Percentiles rank a stretch among this genome's conserved stretches.
phyloP scores from a whole-genome alignment of 768 basidiomycete genomes.

The Hygrocybe punicea region DNA sequence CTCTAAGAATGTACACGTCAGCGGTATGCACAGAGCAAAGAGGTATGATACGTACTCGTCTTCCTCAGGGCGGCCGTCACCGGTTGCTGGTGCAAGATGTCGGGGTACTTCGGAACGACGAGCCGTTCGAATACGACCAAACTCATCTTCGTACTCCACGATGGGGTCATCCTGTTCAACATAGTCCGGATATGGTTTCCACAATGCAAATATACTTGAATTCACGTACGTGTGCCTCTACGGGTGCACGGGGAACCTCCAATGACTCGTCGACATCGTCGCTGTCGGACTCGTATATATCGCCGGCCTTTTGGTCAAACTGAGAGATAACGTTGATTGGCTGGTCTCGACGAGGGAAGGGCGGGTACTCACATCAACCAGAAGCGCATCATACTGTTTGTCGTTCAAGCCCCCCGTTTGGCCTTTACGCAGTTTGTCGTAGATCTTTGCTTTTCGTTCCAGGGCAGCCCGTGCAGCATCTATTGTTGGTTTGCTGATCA shows the following conservation, averaged over 20 bases:
- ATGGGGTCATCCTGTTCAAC: slow-evolving; percentile 63
- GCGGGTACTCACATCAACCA: slow-evolving; percentile 66
- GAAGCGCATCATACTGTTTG: slow-evolving; percentile 62
- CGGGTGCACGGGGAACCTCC: slow-evolving; percentile 46
- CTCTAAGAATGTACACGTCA: slow-evolving; percentile 35
- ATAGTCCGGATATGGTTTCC: background rate
- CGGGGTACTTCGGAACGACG: slow-evolving; percentile 75
- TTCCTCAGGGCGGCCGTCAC: slow-evolving; percentile 47
- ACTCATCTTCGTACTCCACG: slow-evolving; percentile 85
- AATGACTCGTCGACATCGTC: slow-evolving; percentile 79
- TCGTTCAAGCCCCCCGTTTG: slow-evolving; percentile 76
- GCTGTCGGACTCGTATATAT: slow-evolving; percentile 62
- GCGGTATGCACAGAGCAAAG: slow-evolving; percentile 10
- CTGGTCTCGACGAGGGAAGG: background rate
- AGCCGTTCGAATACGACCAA: slow-evolving; percentile 70
- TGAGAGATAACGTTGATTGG: slow-evolving; percentile 21
- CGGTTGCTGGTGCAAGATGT: slow-evolving; percentile 47
- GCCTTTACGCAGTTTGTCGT: slow-evolving; percentile 74
- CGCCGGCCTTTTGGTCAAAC: slow-evolving; percentile 63
- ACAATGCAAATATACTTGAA: background rate
- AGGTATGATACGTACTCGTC: slow-evolving; percentile 50
- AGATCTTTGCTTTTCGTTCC: slow-evolving; percentile 76
- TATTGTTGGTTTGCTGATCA: slow-evolving; percentile 61
- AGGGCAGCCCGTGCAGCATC: slow-evolving; percentile 69
- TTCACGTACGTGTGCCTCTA: slow-evolving; percentile 29